phyloP scores from a whole-genome alignment of 257 asterid species.

The Salvia miltiorrhiza region DNA sequence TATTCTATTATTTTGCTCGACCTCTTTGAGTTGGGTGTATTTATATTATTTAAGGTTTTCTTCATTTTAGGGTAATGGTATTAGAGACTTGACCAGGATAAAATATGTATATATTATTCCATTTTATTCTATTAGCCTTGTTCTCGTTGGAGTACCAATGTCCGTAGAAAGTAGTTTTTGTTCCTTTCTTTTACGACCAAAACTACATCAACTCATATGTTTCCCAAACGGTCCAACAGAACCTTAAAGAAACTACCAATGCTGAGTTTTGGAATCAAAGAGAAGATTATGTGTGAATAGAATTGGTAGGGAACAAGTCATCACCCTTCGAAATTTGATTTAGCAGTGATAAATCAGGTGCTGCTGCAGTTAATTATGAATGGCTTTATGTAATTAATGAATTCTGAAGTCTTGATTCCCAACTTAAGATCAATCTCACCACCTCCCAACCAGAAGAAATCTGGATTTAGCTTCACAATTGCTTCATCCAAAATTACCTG shows the following conservation, averaged over 20 bases:
- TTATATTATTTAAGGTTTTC: too few relatives aligned
- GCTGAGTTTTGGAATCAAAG: neutral
- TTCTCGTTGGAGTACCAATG: too few relatives aligned
- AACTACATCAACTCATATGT: neutral
- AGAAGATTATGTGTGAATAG: neutral
- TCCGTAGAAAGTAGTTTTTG: neutral
- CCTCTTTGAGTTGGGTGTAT: too few relatives aligned
- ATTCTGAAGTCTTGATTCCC: conserved; percentile 60
- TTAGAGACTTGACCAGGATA: too few relatives aligned
- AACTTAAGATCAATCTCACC: conserved; percentile 81
- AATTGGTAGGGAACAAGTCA: neutral
- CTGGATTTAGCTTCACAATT: conserved; percentile 64
- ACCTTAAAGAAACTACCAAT: neutral
- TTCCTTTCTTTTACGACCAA: neutral
- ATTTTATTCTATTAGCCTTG: too few relatives aligned
- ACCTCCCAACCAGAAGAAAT: conserved; percentile 95
- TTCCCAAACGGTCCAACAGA: neutral
- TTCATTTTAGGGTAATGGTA: too few relatives aligned
- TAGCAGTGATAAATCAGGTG: conserved; percentile 24
- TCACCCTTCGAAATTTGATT: neutral
- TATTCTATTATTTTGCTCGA: too few relatives aligned
- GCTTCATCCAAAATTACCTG: conserved; percentile 96
- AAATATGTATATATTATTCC: too few relatives aligned
- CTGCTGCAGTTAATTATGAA: conserved; percentile 68
- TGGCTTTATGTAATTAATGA: conserved; percentile 56